Evolutionary conservation across 768 basidiomycete genomes (phyloP).

Genomic region (Pulveroboletus ravenelii): DNA sequence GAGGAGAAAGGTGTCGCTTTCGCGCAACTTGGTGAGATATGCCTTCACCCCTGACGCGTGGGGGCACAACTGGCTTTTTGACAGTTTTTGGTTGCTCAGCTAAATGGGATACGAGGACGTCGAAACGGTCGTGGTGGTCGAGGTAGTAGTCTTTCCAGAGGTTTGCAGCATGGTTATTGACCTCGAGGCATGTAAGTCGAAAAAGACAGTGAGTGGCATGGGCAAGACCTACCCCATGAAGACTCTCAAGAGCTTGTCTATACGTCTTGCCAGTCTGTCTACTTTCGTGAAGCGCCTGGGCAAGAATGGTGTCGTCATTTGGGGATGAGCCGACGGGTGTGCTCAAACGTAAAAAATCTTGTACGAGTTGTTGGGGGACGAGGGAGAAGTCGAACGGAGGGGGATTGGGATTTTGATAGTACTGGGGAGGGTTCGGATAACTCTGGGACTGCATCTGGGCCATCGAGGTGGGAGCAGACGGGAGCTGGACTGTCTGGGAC

Average conservation of each 20-base stretch:
- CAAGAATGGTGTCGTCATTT: constrained; percentile 56
- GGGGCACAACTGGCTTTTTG: constrained; percentile 26
- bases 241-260: constrained; percentile 59
- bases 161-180: constrained; percentile 47
- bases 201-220: not conserved
- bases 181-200: constrained; percentile 22
- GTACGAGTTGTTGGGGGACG: constrained; percentile 50
- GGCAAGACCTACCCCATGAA: constrained; percentile 53
- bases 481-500: constrained; percentile 31
- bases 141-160: constrained; percentile 82
- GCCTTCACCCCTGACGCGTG: constrained; percentile 6
- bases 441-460: constrained; percentile 18
- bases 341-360: constrained; percentile 51
- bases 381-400: constrained; percentile 31
- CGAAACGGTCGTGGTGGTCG: constrained; percentile 59
- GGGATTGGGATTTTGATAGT: constrained; percentile 18
- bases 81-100: constrained; percentile 25
- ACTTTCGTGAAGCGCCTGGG: constrained; percentile 41
- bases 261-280: constrained; percentile 44
- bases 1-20: constrained; percentile 32
- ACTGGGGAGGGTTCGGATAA: constrained; percentile 16
- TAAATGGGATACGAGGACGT: constrained; percentile 33
- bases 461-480: constrained; percentile 30
- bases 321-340: constrained; percentile 45
- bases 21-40: constrained; percentile 30